phyloP scores from a whole-genome alignment of 2,329 filamentous ascomycete genomes.

The Fusarium sp. region DNA sequence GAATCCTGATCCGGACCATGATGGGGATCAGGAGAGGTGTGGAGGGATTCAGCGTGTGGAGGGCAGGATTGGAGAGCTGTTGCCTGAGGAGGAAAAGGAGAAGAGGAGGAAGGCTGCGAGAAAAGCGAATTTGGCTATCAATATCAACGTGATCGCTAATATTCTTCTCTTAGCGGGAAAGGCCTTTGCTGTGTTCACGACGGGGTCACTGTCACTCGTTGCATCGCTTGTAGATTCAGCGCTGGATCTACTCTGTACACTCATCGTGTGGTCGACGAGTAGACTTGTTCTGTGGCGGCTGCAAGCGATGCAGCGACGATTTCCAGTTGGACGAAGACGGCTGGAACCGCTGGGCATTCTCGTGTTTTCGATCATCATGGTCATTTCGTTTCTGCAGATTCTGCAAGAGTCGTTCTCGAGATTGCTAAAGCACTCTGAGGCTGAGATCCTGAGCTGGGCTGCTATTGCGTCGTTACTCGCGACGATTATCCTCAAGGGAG shows the following conservation, averaged over 20 bases:
- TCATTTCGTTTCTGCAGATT: slow-evolving; percentile 82
- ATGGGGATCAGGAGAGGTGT: slow-evolving; percentile 45
- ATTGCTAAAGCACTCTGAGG: slow-evolving; percentile 66
- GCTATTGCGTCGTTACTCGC: slow-evolving; percentile 65
- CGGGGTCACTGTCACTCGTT: slow-evolving; percentile 79
- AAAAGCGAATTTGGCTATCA: slow-evolving; percentile 70
- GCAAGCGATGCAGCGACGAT: slow-evolving; percentile 64
- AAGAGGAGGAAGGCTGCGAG: slow-evolving; percentile 37
- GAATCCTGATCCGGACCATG: slow-evolving; percentile 48
- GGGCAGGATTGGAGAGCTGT: slow-evolving; percentile 45
- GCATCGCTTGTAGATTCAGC: slow-evolving; percentile 80
- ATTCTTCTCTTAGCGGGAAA: slow-evolving; percentile 77
- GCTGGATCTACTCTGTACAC: slow-evolving; percentile 79
- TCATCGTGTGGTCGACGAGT: slow-evolving; percentile 82
- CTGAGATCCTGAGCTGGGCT: slow-evolving; percentile 42
- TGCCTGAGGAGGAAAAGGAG: slow-evolving; percentile 46
- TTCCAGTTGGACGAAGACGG: slow-evolving; percentile 74
- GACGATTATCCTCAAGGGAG: slow-evolving; percentile 80
- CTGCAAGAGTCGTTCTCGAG: slow-evolving; percentile 72
- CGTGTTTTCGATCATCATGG: slow-evolving; percentile 84
- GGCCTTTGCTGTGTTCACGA: slow-evolving; percentile 78
- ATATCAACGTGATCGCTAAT: slow-evolving; percentile 82
- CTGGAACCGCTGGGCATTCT: slow-evolving; percentile 81
- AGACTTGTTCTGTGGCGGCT: slow-evolving; percentile 71
- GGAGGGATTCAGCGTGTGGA: slow-evolving; percentile 45